Conservation (phyloP, 2,329 filamentous ascomycete species). For the Sporothrix variecibatus region DNA sequence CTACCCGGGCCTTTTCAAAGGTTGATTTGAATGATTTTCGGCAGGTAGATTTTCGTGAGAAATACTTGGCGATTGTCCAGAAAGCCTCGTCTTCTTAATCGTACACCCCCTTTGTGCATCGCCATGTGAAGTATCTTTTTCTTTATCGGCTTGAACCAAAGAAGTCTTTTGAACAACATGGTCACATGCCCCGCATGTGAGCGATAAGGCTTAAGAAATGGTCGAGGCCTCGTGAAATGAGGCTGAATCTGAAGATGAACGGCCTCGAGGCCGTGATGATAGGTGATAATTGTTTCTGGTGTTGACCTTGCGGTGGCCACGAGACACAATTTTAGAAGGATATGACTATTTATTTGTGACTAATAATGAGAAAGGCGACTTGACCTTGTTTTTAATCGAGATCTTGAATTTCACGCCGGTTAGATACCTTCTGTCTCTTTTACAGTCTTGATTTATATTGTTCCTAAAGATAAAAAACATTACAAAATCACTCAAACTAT, state of each 20-base stretch:
- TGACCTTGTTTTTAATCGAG: not conserved
- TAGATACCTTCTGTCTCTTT: too few relatives aligned
- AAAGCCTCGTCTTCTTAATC: not conserved
- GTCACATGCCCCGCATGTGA: not conserved
- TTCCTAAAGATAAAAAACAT: too few relatives aligned
- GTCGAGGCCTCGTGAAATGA: not conserved
- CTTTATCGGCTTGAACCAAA: not conserved
- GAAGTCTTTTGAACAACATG: too few relatives aligned
- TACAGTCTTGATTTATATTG: too few relatives aligned
- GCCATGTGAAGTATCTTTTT: not conserved
- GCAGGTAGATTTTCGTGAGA: not conserved
- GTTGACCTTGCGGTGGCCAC: not conserved
- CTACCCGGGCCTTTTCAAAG: conserved; percentile 26
- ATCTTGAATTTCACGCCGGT: not conserved
- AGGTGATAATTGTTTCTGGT: not conserved
- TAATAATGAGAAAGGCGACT: not conserved
- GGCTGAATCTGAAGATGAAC: not conserved
- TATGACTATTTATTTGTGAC: not conserved
- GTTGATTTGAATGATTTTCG: not conserved
- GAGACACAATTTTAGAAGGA: not conserved
- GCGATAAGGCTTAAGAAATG: not conserved
- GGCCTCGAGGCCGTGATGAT: not conserved
- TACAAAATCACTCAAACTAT: too few relatives aligned
- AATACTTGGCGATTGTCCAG: not conserved
- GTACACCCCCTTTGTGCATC: not conserved